Evolutionary conservation across 2,329 filamentous ascomycete species (phyloP), one percentile per base, ranked within the genome.

Genomic region (Lasiodiplodia sp.): DNA sequence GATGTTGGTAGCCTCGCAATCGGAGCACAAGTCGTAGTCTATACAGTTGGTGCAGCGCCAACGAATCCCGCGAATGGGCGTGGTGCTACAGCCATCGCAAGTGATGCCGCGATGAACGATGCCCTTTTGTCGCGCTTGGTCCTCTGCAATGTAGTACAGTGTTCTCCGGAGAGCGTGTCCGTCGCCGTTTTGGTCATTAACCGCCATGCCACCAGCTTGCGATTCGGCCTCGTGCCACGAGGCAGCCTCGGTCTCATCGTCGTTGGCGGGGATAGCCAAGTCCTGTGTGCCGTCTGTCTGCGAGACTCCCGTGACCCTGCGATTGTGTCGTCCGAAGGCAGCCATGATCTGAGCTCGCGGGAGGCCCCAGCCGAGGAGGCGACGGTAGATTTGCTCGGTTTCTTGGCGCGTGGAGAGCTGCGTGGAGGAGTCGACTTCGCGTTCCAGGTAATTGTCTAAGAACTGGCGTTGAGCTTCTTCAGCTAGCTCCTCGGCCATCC

Each of bases 11-110:
- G 87, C 84, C 81, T 99, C 95, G 81, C 96, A 99, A 8, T 90
- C 90, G 77, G 97, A 94, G 83, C 96, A 99, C 2, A 99, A 88
- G 77, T 99, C 96, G 77, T 94, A 98, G 80, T 99, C 95, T 72
- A 92, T 89, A 78, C 96, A 99, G 81, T 99, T 98, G 73, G 94
- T 91, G 80, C 96, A 99, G 69, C 94, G 91, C 82, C 97, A 99
- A 68, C 96, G 89, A 70, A 97, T 91, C 18, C 96, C 96, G 65
- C 93, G 91, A 70, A 99, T 98, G 14, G 96, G 95, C 62, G 92
- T 89, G 74, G 92, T 89, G 67, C 92, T 92, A 74, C 96, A 99
- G 62, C 89, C 89, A 78, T 98, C 97, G 78, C 96, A 99, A 47
- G 91, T 91, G 70, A 97, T 96, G 14, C 96, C 95, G 14, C 95